A percentile compares a stretch with the other conserved stretches of the same genome.
phyloP scores from a whole-genome alignment of 1,284 basidiomycete genomes.

The Moesziomyces sp. region DNA sequence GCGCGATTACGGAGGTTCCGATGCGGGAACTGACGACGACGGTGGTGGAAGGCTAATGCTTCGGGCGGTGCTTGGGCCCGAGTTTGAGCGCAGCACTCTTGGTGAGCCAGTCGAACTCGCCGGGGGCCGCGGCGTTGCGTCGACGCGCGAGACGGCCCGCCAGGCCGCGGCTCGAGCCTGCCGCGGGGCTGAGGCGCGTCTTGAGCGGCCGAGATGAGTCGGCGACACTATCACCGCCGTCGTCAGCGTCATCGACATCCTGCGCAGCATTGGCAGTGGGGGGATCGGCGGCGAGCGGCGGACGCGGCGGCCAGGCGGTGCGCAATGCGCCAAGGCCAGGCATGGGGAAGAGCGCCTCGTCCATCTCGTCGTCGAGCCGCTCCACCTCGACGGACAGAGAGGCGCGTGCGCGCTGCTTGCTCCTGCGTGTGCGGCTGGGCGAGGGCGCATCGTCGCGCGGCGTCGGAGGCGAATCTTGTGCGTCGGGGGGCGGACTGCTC shows the following conservation, averaged over 20 bases:
- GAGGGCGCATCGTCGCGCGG: conserved; percentile 5
- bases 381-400: conserved; percentile 32
- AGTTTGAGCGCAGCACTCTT: no score
- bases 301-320: neutral
- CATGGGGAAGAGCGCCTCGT: conserved; percentile 46
- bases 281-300: neutral
- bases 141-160: no score
- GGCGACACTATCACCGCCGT: no score
- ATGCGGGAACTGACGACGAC: no score
- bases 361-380: conserved; percentile 39
- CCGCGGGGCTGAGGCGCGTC: no score
- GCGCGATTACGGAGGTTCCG: no score
- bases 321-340: conserved; percentile 18
- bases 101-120: no score
- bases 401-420: conserved; percentile 9
- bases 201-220: no score
- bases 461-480: conserved; percentile 2
- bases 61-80: no score
- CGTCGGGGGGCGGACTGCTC: conserved; percentile 11
- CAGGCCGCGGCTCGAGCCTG: no score
- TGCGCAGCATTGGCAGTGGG: neutral
- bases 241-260: neutral
- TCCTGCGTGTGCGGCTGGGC: neutral
- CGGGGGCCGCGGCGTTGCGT: no score
- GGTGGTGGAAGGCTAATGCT: no score